Percentiles rank a stretch among this genome's conserved stretches.
Evolutionary conservation across 352 stramenopile genomes (phyloP).

Genomic region (Blastocystis sp.): DNA sequence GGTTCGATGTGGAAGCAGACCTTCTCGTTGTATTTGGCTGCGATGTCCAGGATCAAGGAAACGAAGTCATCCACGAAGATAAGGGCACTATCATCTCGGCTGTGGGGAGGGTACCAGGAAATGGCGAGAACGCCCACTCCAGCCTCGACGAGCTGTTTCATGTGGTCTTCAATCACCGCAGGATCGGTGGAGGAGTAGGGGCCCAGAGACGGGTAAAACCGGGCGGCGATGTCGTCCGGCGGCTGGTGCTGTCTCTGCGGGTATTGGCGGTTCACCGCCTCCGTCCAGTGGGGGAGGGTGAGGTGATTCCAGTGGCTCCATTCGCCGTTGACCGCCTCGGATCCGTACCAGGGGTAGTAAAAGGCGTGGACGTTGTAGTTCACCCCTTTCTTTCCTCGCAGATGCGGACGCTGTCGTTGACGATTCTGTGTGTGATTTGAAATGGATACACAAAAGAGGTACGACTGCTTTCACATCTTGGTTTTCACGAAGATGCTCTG

Average conservation of each 20-base stretch:
- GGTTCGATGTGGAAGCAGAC: conserved; percentile 71
- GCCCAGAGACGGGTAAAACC: conserved; percentile 70
- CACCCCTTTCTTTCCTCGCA: not conserved
- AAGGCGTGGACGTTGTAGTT: conserved; percentile 70
- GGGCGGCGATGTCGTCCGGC: conserved; percentile 69
- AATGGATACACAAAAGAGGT: not conserved
- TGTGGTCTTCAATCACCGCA: conserved; percentile 70
- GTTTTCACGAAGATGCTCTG: not conserved
- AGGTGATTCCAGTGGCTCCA: conserved; percentile 72
- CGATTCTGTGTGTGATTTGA: not conserved
- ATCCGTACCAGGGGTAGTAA: conserved; percentile 72
- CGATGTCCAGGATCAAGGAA: conserved; percentile 67
- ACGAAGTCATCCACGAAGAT: conserved; percentile 70
- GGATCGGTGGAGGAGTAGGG: conserved; percentile 70
- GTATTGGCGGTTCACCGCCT: conserved; percentile 43
- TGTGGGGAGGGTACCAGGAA: conserved; percentile 69
- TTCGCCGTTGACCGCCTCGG: conserved; percentile 50
- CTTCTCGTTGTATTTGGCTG: conserved; percentile 64
- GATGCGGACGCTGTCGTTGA: not conserved
- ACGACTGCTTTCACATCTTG: not conserved
- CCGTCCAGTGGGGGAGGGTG: conserved; percentile 71
- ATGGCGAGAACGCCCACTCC: conserved; percentile 70
- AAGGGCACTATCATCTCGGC: conserved; percentile 46
- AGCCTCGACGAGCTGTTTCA: conserved; percentile 67
- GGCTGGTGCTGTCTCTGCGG: conserved; percentile 69